A percentile compares a stretch with the other conserved stretches of the same genome.
phyloP scores from a whole-genome alignment of 1,284 basidiomycete species.

The Apiotrichum gamsii region DNA sequence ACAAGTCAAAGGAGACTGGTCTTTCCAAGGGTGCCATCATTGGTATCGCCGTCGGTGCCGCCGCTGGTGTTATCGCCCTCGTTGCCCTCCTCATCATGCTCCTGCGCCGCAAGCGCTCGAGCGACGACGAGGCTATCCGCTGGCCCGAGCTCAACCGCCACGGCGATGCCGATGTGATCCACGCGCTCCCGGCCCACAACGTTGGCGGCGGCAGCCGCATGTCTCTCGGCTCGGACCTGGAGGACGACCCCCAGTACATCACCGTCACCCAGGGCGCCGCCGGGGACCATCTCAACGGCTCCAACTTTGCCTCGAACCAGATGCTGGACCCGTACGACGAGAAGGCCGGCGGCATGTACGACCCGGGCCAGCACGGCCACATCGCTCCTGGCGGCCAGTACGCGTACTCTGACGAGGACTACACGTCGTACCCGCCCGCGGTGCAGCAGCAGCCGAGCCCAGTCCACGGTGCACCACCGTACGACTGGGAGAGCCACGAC shows the following conservation, averaged over 20 bases:
- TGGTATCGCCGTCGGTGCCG: slow-evolving; percentile 41
- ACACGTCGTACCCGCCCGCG: slow-evolving; percentile 32
- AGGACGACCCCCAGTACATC: slow-evolving; percentile 18
- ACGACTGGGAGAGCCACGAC: slow-evolving; percentile 15
- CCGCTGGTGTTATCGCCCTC: slow-evolving; percentile 33
- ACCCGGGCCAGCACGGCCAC: not conserved
- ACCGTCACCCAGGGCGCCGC: slow-evolving; percentile 4
- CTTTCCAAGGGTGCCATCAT: slow-evolving; percentile 43
- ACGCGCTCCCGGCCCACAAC: slow-evolving; percentile 40
- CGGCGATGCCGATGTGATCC: slow-evolving; percentile 41
- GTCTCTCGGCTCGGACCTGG: slow-evolving; percentile 31
- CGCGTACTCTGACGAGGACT: slow-evolving; percentile 20
- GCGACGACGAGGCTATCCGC: slow-evolving; percentile 45
- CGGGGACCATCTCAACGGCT: slow-evolving; percentile 28
- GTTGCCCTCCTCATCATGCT: slow-evolving; percentile 31
- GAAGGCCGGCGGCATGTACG: slow-evolving; percentile 10
- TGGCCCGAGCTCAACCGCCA: slow-evolving; percentile 48
- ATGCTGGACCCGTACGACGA: slow-evolving; percentile 30
- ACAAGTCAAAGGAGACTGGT: slow-evolving; percentile 4
- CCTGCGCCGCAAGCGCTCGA: slow-evolving; percentile 33
- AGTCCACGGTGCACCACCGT: slow-evolving; percentile 13
- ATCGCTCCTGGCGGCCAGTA: not conserved
- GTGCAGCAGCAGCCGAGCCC: slow-evolving; percentile 21
- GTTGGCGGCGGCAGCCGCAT: slow-evolving; percentile 28
- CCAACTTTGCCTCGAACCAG: slow-evolving; percentile 24